Evolutionary conservation across 1,284 basidiomycete species (phyloP), one percentile per base, ranked within the genome.

Genomic region (Leccinum fallax): DNA sequence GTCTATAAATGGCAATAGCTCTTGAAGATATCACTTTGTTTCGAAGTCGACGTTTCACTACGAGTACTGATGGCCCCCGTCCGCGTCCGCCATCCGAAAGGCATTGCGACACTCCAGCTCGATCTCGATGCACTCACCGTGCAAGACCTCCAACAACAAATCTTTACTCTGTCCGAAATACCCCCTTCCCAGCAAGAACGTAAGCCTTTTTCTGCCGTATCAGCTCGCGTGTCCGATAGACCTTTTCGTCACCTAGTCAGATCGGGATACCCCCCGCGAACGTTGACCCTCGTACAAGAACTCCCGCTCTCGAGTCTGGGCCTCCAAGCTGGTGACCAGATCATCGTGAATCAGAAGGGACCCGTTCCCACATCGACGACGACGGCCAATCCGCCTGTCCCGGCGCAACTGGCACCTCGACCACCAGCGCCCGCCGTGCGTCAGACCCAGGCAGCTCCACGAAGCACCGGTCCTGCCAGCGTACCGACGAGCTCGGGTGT

Each of bases 261-360:
- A 77, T 83, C 85, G 30, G 92, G 94, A 48, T 95, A 95, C 75
- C 94, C 94, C 1, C 93, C 93, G 0, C 84, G 83, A 56, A 69
- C 85, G 1, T 81, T 95, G 43, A 87, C 87, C 4, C 74, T 92
- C 48, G 78, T 90, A n/a, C 86, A 88, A 4, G 85, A 89, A 62
- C 83, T 92, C 16, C 84, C 89, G 0, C 67, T 95, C 40, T 83
- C 88, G 0, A 89, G 90, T 60, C 83, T 96, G 26, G 93, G 92
- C 11, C 79, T 96, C 30, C 82, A 84, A 61, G 74, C 81, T 16
- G 92, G 93, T 2, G 94, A 96, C 63, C 93, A 94, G 76, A 82
- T 96, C 60, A 92, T 94, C 66, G 90, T 95, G 38, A 87, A 79
- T 53, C 82, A 87, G 63, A 80, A 51, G 48, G 21, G 24, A 26